A percentile compares a stretch with the other conserved stretches of the same genome.
These are phyloP conservation scores for Sparassis latifolia DNA, from an alignment of 1,284 basidiomycete species.

Conservation along the genomic window DNA sequence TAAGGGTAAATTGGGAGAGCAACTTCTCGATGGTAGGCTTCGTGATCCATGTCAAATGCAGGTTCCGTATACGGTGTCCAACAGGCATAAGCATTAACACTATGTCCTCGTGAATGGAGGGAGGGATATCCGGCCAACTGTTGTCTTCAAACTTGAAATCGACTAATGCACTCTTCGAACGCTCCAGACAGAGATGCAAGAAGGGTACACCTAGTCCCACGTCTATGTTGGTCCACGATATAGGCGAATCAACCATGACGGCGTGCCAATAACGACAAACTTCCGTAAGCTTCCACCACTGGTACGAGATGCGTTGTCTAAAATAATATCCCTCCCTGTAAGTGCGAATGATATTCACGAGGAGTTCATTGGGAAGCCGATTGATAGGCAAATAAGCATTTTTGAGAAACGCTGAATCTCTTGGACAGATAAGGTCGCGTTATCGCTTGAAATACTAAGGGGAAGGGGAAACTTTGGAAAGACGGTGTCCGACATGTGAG, in stretches of 20 bases:
- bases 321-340: background rate
- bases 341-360: background rate
- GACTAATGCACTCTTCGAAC: background rate
- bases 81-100: background rate
- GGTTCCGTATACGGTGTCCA: background rate
- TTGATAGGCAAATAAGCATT: background rate
- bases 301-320: background rate
- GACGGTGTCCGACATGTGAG: too few species aligned
- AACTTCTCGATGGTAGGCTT: background rate
- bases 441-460: too few species aligned
- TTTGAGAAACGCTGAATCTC: background rate
- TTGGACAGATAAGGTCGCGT: background rate
- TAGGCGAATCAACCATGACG: background rate
- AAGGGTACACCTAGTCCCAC: background rate
- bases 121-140: background rate
- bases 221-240: background rate
- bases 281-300: background rate
- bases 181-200: background rate
- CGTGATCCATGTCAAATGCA: background rate
- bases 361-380: background rate
- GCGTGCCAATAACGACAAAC: background rate
- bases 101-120: background rate
- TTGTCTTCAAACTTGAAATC: background rate
- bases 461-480: too few species aligned
- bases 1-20: background rate